Evolutionary conservation across 2,329 filamentous ascomycete species (phyloP).

Genomic region (Aspergillus pseudonomiae): DNA sequence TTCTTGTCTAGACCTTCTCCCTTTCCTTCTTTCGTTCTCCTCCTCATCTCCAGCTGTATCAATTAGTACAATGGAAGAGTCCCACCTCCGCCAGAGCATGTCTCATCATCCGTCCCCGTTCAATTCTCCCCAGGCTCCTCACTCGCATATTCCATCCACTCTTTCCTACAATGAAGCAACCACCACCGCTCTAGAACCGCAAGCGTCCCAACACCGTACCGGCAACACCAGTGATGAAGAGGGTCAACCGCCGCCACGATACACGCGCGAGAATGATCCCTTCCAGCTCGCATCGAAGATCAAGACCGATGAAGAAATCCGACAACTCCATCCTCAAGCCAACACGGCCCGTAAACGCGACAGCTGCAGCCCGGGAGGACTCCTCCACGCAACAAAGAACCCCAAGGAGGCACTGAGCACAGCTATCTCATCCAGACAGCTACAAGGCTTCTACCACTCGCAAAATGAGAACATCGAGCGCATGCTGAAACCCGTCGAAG

Average conservation of each 20-base stretch:
- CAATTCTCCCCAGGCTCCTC: slow-evolving; percentile 20
- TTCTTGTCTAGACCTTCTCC: not conserved
- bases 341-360: slow-evolving; percentile 77
- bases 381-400: slow-evolving; percentile 45
- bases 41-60: not conserved
- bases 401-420: not conserved
- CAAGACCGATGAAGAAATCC: slow-evolving; percentile 77
- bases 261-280: slow-evolving; percentile 72
- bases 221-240: slow-evolving; percentile 47
- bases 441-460: slow-evolving; percentile 81
- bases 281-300: slow-evolving; percentile 76
- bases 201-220: slow-evolving; percentile 26
- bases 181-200: slow-evolving; percentile 47
- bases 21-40: not conserved
- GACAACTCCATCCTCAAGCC: slow-evolving; percentile 66
- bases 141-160: slow-evolving; percentile 11
- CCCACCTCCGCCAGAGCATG: slow-evolving; percentile 31
- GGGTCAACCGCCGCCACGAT: slow-evolving; percentile 54
- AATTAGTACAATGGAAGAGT: slow-evolving; percentile 27
- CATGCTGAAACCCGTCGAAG: slow-evolving; percentile 88
- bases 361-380: slow-evolving; percentile 13
- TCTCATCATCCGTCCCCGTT: slow-evolving; percentile 33
- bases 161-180: slow-evolving; percentile 37
- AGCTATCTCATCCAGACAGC: slow-evolving; percentile 24
- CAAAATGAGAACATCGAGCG: slow-evolving; percentile 95